phyloP scores from a whole-genome alignment of 805 yeast species.

The Wickerhamomyces queroliae region DNA sequence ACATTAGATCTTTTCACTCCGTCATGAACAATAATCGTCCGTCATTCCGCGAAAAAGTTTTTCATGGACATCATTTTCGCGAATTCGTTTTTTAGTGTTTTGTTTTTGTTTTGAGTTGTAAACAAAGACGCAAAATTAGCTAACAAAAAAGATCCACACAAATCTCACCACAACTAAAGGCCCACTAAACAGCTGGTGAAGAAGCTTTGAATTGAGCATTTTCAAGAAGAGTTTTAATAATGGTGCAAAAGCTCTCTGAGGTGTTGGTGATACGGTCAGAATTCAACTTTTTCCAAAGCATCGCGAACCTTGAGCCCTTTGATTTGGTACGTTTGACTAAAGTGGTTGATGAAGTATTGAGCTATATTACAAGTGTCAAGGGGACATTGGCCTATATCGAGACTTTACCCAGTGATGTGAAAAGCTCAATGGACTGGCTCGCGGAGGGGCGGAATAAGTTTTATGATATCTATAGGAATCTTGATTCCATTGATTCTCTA shows the following conservation, averaged over 20 bases:
- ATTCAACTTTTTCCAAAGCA: conserved; percentile 20
- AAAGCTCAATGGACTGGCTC: conserved; percentile 24
- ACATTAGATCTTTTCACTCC: too few relatives aligned
- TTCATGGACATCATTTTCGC: too few relatives aligned
- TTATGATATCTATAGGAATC: conserved; percentile 23
- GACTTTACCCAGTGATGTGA: not conserved
- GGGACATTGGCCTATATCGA: conserved; percentile 9
- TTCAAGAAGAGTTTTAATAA: not conserved
- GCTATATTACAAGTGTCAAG: conserved; percentile 13
- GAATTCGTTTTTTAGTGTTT: too few relatives aligned
- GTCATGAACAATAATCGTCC: too few relatives aligned
- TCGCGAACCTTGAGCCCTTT: conserved; percentile 20
- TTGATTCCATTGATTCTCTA: conserved; percentile 29
- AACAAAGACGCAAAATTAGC: too few relatives aligned
- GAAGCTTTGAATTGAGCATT: not conserved
- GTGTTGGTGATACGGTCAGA: conserved; percentile 15
- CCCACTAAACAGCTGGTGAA: not conserved
- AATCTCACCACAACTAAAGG: not conserved
- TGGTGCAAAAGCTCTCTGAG: conserved; percentile 18
- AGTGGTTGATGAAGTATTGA: conserved; percentile 17
- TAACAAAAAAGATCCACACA: too few relatives aligned
- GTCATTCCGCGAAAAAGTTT: too few relatives aligned
- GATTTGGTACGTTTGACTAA: conserved; percentile 13
- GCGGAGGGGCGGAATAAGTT: conserved; percentile 28
- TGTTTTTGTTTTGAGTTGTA: too few relatives aligned